A percentile compares a stretch with the other conserved stretches of the same genome.
These are phyloP conservation scores for Saccharomycopsis sp. DNA, from an alignment of 805 yeast species.

Conservation along the genomic window DNA sequence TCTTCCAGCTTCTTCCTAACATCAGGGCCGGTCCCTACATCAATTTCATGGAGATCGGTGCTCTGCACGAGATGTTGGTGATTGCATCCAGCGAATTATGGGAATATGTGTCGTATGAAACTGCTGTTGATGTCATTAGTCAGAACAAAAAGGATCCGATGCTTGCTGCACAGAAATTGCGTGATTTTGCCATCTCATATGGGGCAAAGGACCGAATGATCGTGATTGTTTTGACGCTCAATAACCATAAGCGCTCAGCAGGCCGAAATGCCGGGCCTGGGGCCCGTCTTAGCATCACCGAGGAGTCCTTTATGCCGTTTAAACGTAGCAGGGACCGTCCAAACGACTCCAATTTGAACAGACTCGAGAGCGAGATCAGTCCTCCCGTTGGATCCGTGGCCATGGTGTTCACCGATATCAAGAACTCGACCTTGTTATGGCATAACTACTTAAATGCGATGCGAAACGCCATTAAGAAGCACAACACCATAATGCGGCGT, in stretches of 20 bases:
- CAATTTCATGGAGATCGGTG: constrained; percentile 49
- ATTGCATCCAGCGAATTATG: constrained; percentile 80
- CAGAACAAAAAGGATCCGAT: constrained; percentile 78
- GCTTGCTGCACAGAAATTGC: constrained; percentile 84
- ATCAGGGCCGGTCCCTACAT: constrained; percentile 85
- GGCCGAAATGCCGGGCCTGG: neutral
- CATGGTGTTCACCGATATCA: constrained; percentile 95
- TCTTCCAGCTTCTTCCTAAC: constrained; percentile 77
- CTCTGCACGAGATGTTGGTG: constrained; percentile 77
- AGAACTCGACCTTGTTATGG: constrained; percentile 90
- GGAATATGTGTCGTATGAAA: constrained; percentile 75
- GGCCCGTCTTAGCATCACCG: constrained; percentile 26
- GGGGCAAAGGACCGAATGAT: constrained; percentile 77
- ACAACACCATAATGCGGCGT: constrained; percentile 90
- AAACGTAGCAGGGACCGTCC: too few relatives aligned
- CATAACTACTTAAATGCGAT: constrained; percentile 87
- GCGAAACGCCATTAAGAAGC: constrained; percentile 95
- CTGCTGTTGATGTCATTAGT: constrained; percentile 86
- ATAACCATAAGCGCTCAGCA: constrained; percentile 33
- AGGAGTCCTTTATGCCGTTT: too few relatives aligned
- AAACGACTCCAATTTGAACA: constrained; percentile 62
- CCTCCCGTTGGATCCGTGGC: constrained; percentile 96
- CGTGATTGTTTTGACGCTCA: constrained; percentile 71
- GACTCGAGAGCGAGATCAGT: constrained; percentile 81
- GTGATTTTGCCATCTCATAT: constrained; percentile 91